Conservation (phyloP, 2,329 filamentous ascomycete species). For the Triangularia setosa region DNA sequence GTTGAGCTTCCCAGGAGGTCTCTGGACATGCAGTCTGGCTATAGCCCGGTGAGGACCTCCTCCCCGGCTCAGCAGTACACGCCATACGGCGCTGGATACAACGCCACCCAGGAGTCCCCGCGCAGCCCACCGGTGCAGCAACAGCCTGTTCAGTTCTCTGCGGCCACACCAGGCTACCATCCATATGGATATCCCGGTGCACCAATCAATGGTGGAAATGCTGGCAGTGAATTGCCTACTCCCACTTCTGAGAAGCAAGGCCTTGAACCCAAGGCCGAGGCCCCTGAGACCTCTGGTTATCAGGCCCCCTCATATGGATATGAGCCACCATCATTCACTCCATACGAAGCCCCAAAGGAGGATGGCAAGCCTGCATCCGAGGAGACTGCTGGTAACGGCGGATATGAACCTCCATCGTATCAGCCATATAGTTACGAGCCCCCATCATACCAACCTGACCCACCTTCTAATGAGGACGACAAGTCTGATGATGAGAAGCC, state of each 20-base stretch:
- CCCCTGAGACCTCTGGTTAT: constrained; percentile 30
- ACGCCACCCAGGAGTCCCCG: constrained; percentile 27
- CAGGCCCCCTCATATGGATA: constrained; percentile 50
- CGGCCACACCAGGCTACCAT: constrained; percentile 20
- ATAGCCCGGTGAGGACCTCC: constrained; percentile 32
- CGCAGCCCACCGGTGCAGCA: constrained; percentile 24
- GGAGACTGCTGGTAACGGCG: constrained; percentile 25
- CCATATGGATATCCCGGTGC: constrained; percentile 18
- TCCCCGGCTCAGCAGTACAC: constrained; percentile 33
- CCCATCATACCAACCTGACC: constrained; percentile 58
- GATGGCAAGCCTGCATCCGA: constrained; percentile 22
- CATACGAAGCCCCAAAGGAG: constrained; percentile 26
- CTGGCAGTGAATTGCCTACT: constrained; percentile 16
- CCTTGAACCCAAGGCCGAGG: background rate
- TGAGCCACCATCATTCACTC: constrained; percentile 42
- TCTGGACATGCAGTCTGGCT: constrained; percentile 37
- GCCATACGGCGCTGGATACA: constrained; percentile 18
- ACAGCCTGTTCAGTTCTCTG: constrained; percentile 10
- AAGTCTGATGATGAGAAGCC: constrained; percentile 46
- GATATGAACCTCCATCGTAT: constrained; percentile 32
- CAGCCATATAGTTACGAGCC: constrained; percentile 52
- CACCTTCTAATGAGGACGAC: constrained; percentile 40
- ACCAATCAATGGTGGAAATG: constrained; percentile 19
- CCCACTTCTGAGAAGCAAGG: constrained; percentile 4
- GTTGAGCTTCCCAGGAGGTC: constrained; percentile 41